These are phyloP conservation scores for Pyrenochaeta sp. DNA, from an alignment of 2,329 filamentous ascomycete genomes.

Conservation along the genomic window DNA sequence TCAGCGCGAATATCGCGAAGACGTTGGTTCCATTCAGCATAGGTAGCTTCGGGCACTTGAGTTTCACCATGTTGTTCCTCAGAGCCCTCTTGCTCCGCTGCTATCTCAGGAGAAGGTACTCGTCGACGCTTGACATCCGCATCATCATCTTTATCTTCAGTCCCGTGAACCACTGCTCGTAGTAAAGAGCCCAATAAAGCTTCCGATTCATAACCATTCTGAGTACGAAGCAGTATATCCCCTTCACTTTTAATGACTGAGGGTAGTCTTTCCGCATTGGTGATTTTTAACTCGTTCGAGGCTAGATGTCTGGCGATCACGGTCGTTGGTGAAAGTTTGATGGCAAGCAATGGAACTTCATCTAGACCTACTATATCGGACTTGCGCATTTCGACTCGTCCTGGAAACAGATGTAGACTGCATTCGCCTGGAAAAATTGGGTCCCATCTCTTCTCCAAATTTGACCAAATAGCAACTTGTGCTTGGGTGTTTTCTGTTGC, in stretches of 20 bases:
- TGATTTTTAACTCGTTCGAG: constrained; percentile 9
- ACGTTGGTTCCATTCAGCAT: constrained; percentile 1
- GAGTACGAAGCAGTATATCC: constrained; percentile 13
- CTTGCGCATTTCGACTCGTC: constrained; percentile 22
- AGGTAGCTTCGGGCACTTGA: neutral
- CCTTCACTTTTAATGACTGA: constrained; percentile 1
- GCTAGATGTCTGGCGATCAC: constrained; percentile 4
- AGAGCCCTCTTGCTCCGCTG: neutral
- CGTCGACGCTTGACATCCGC: no score
- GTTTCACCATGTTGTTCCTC: neutral
- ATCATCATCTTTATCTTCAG: neutral
- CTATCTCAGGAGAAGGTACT: neutral
- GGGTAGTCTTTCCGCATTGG: constrained; percentile 1
- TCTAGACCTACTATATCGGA: constrained; percentile 9
- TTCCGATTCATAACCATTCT: constrained; percentile 1
- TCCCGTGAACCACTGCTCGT: constrained; percentile 1
- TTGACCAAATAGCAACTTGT: constrained; percentile 24
- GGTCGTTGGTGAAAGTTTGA: constrained; percentile 10
- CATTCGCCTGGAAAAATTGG: constrained; percentile 19
- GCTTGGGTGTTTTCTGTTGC: constrained; percentile 23
- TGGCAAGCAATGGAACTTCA: constrained; percentile 17
- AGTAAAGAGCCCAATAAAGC: constrained; percentile 11
- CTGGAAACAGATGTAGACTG: constrained; percentile 20
- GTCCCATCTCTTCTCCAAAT: constrained; percentile 14
- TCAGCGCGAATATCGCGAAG: constrained; percentile 6